Evolutionary conservation across 352 stramenopile species (phyloP).

Genomic region (Pythium aristosporum): DNA sequence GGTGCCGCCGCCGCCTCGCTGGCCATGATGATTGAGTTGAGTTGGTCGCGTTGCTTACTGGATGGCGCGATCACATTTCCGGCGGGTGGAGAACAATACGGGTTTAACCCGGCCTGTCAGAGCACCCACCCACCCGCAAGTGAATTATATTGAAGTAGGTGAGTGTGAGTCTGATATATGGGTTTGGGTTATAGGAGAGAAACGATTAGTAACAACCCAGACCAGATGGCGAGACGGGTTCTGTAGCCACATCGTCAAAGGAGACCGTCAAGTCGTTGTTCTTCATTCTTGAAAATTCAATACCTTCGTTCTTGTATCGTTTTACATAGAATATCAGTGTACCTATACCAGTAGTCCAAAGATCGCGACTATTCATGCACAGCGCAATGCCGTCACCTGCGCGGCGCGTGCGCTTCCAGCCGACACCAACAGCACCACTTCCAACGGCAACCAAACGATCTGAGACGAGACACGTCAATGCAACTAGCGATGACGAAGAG

Average conservation of each 20-base stretch:
- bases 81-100: neutral
- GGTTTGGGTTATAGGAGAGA: neutral
- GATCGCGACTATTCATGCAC: slow-evolving; percentile 4
- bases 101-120: neutral
- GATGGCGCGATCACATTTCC: slow-evolving; percentile 2
- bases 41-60: neutral
- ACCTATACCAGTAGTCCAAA: slow-evolving; percentile 2
- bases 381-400: neutral
- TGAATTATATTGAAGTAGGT: neutral
- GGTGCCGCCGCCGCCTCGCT: slow-evolving; percentile 7
- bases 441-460: neutral
- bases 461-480: neutral
- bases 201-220: neutral
- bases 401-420: slow-evolving; percentile 8
- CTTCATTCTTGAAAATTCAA: neutral
- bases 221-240: slow-evolving; percentile 6
- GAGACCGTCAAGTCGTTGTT: slow-evolving; percentile 2
- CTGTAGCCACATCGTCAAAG: slow-evolving; percentile 22
- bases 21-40: slow-evolving; percentile 14
- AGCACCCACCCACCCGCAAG: neutral
- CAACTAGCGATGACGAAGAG: neutral
- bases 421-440: neutral
- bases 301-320: neutral
- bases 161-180: neutral
- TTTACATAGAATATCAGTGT: neutral